Evolutionary conservation across 1,139 yeast species (phyloP).

Genomic region (Casaregolazyma suthepensis): DNA sequence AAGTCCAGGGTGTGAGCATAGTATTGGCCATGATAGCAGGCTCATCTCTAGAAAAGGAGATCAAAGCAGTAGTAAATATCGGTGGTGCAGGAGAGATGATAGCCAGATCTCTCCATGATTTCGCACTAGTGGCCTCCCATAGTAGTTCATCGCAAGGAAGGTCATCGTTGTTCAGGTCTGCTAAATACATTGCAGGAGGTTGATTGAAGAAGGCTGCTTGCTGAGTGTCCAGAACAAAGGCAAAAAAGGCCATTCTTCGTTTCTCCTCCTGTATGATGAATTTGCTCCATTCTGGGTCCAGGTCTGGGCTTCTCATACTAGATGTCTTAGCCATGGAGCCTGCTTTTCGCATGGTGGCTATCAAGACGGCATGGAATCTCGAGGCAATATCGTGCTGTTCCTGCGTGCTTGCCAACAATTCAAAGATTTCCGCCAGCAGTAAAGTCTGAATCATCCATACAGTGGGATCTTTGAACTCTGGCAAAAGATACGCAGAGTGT

Average conservation of each 20-base stretch:
- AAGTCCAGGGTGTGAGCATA: conserved; percentile 25
- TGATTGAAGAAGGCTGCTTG: conserved; percentile 24
- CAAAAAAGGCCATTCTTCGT: conserved; percentile 24
- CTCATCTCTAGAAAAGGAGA: conserved; percentile 20
- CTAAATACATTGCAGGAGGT: conserved; percentile 24
- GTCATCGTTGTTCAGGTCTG: conserved; percentile 20
- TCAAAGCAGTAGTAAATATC: conserved; percentile 18
- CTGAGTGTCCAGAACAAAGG: conserved; percentile 25
- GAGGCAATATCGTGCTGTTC: conserved; percentile 39
- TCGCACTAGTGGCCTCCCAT: conserved; percentile 24
- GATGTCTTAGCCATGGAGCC: conserved; percentile 14
- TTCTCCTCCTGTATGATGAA: conserved; percentile 23
- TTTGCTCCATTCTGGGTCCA: conserved; percentile 19
- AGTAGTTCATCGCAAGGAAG: conserved; percentile 25
- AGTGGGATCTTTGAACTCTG: conserved; percentile 52
- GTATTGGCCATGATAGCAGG: conserved; percentile 12
- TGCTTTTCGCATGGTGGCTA: conserved; percentile 24
- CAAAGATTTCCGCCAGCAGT: conserved; percentile 57
- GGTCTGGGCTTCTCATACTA: conserved; percentile 6
- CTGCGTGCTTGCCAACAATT: conserved; percentile 48
- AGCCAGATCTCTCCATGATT: conserved; percentile 16
- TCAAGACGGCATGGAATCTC: conserved; percentile 24
- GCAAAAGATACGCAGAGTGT: conserved; percentile 52
- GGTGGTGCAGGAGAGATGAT: conserved; percentile 19
- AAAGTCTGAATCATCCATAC: conserved; percentile 65